A percentile compares a stretch with the other conserved stretches of the same genome.
phyloP scores from a whole-genome alignment of 2,329 filamentous ascomycete species.

The Aureobasidium sp. region DNA sequence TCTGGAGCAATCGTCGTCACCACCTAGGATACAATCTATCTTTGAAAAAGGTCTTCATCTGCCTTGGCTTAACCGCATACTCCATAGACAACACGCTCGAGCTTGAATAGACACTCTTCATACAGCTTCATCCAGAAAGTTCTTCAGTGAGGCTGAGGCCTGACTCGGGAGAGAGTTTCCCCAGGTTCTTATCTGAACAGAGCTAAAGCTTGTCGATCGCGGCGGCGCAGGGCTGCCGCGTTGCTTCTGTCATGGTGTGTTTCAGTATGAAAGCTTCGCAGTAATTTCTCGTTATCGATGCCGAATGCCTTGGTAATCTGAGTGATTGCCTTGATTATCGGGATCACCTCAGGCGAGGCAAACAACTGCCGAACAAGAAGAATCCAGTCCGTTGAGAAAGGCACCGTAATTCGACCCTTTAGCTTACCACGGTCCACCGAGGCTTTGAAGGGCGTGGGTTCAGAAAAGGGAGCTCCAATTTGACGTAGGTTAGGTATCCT shows the following conservation, averaged over 20 bases:
- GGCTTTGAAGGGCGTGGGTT: neutral
- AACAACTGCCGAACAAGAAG: neutral
- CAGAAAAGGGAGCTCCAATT: neutral
- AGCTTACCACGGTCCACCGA: neutral
- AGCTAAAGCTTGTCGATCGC: constrained; percentile 3
- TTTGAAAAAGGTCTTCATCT: no score
- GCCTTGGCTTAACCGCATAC: no score
- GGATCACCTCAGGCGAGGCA: neutral
- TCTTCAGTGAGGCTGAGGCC: neutral
- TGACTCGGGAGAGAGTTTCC: neutral
- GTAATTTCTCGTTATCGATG: neutral
- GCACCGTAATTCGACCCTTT: neutral
- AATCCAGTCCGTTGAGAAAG: neutral
- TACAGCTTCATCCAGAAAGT: neutral
- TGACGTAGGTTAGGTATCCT: constrained; percentile 7
- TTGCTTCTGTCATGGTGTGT: neutral
- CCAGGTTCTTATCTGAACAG: neutral
- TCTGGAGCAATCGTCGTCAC: no score
- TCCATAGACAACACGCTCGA: neutral
- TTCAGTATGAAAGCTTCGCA: neutral
- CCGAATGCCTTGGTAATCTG: neutral
- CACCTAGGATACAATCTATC: no score
- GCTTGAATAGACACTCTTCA: neutral
- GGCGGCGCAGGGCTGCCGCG: neutral
- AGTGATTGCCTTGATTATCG: neutral